Base-by-base conservation (phyloP, 257 asterid species). In the Rubia yunnanensis region DNA sequence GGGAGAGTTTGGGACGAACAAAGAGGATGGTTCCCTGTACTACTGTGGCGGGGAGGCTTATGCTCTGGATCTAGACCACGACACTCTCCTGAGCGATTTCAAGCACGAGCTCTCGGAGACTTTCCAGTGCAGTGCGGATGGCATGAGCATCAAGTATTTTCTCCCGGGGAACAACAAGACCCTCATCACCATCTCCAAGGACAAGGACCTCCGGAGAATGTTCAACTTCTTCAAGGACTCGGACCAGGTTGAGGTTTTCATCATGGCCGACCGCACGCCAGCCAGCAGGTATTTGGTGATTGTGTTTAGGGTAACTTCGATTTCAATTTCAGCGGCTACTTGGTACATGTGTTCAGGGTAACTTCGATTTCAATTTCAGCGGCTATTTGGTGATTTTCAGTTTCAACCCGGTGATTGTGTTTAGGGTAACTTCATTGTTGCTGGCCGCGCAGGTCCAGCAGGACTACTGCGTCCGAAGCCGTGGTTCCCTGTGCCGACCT, bases 191-290 rank as follows among this genome's bases (percentile, higher is more conserved):
- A 78, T 94, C 60, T 89, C 97, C 0, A 94, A 94, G 80, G 95
- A 94, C 69, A 94, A 94, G 87, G 99, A 94, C 68, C 91, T 94
- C 48, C 81, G 88, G 76, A 96, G 97, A 58, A 89, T 94, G 97
- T 75, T 94, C 63, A 90, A 90, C 84, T 89, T 89, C 79, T 90
- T 87, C 73, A 85, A 87, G 80, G 95, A 94, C 28, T 74, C 95
- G 18, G 99, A 94, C 75, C 97, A 94, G 72, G 97, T 90, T 20
- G 97, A 94, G 78, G 91, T 94, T 68, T 94, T 94, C 71, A 75
- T 94, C 35, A 77, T 84, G 58, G 79, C 82, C 1, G 94, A 84
- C 61, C 96, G 63, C 76, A 74, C 83, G 88, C 99, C 95, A 24
- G 92, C 81, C 70, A 90, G 96, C 72, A 84, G 99, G 99, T 94